Base-by-base conservation (phyloP, 768 basidiomycete genomes). In the Lactarius hengduanensis region DNA sequence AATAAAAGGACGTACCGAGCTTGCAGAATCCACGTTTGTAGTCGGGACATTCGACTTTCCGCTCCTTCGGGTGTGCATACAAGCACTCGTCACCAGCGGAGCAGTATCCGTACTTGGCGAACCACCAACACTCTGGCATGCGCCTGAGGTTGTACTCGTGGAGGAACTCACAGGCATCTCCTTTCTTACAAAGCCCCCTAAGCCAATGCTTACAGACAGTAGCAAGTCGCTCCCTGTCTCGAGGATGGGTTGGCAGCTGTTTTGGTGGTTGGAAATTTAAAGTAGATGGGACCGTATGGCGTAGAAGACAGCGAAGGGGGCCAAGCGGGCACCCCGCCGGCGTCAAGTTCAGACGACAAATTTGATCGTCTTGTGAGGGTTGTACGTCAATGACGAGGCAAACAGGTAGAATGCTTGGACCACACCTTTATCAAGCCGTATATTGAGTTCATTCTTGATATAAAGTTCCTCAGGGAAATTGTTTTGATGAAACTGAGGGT, bases 121-220 rank as follows among this genome's bases (percentile, higher is more conserved):
- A 98, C 95, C 95, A 98, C 90, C 94, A 97, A 73, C 97, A 98
- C 76, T 98, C 94, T 7, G 97, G 97, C 96, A 98, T 98, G 67
- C 93, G 89, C 66, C 97, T 81, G 59, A 99, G 83, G 76, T 98
- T 97, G 81, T 98, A 99, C 79, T 98, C 97, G 78, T 99, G 97
- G 74, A 98, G 83, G 77, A 98, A 99, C 79, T 98, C 97, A 79
- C 97, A 99, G 30, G 91, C 89, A 74, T 96, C 92, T 61, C 95
- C 96, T 77, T 98, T 98, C 80, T 98, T 98, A 79, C 97, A 98
- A 20, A 99, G 82, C 16, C 97, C 97, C 64, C 97, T 86, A 53
- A 99, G 85, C 91, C 96, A 98, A 79, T 98, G 97, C 78, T 98
- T 98, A 80, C 97, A 99, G 20, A 99, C 96, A 2, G 96, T 97